A percentile compares a stretch with the other conserved stretches of the same genome.
Evolutionary conservation across 1,284 basidiomycete species (phyloP).

Genomic region (Melampsora americana): DNA sequence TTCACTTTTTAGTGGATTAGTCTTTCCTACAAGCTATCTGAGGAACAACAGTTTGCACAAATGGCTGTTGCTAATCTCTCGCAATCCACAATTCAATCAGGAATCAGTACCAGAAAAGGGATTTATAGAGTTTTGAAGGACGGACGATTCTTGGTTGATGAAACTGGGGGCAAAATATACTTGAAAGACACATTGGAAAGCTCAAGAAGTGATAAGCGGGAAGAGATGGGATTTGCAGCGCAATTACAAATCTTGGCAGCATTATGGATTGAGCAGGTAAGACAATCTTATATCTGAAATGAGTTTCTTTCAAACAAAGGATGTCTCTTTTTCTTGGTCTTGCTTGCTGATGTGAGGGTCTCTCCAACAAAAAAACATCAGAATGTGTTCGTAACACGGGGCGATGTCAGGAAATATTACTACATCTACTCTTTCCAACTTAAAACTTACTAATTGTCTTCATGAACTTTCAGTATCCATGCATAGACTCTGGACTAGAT

Average conservation of each 20-base stretch:
- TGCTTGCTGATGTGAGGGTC: too few species aligned
- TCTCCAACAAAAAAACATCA: not conserved
- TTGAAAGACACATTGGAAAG: conserved; percentile 1
- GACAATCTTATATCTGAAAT: not conserved
- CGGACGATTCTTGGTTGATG: conserved; percentile 15
- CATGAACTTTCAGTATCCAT: conserved; percentile 14
- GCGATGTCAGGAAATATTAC: conserved; percentile 7
- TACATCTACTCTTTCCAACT: not conserved
- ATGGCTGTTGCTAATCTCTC: conserved; percentile 33
- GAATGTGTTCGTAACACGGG: conserved; percentile 34
- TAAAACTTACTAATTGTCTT: not conserved
- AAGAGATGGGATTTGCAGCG: conserved; percentile 27
- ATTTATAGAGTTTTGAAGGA: conserved; percentile 30
- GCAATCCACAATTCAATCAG: conserved; percentile 25
- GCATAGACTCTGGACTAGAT: conserved; percentile 20
- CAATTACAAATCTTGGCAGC: conserved; percentile 39
- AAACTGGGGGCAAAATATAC: not conserved
- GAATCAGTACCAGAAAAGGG: conserved; percentile 31
- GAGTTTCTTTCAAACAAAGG: too few species aligned
- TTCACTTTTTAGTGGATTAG: conserved; percentile 24
- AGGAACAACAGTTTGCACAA: conserved; percentile 28
- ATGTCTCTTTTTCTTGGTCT: too few species aligned
- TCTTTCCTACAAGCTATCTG: conserved; percentile 25
- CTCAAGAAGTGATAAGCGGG: conserved; percentile 8
- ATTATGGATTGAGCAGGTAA: conserved; percentile 28